Evolutionary conservation across 2,329 filamentous ascomycete genomes (phyloP).

Genomic region (Dothiorella sarmentorum): DNA sequence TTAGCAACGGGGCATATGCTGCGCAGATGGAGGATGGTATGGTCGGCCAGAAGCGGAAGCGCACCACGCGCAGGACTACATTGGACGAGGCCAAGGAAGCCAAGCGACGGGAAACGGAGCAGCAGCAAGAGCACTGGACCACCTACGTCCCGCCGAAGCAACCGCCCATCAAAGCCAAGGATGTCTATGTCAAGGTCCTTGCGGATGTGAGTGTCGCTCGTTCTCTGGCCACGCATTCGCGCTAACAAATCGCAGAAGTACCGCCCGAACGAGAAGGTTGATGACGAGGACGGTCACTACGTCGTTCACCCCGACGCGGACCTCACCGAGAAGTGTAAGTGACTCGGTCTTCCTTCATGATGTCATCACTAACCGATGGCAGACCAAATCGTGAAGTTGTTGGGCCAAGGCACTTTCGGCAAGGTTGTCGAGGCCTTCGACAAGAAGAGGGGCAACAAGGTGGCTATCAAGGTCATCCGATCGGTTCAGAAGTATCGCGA

Average conservation of each 20-base stretch:
- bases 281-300: conserved; percentile 97
- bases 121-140: conserved; percentile 64
- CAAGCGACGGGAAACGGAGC: conserved; percentile 65
- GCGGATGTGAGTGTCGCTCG: conserved; percentile 50
- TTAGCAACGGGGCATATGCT: conserved; percentile 60
- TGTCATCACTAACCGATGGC: conserved; percentile 22
- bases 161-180: conserved; percentile 82
- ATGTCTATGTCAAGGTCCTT: conserved; percentile 56
- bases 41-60: conserved; percentile 85
- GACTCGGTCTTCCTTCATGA: background rate
- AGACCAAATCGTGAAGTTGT: conserved; percentile 86
- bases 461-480: conserved; percentile 96
- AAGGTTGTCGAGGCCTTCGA: conserved; percentile 96
- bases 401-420: conserved; percentile 96
- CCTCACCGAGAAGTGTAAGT: conserved; percentile 83
- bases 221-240: conserved; percentile 13
- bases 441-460: conserved; percentile 69
- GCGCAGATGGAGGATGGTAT: conserved; percentile 57
- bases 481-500: conserved; percentile 98
- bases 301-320: conserved; percentile 84
- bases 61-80: conserved; percentile 72
- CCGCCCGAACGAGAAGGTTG: conserved; percentile 66
- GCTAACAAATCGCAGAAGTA: conserved; percentile 38
- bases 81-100: conserved; percentile 72
- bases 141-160: conserved; percentile 84